Evolutionary conservation across 768 basidiomycete species (phyloP).

Genomic region (Pleurotus sapidus): DNA sequence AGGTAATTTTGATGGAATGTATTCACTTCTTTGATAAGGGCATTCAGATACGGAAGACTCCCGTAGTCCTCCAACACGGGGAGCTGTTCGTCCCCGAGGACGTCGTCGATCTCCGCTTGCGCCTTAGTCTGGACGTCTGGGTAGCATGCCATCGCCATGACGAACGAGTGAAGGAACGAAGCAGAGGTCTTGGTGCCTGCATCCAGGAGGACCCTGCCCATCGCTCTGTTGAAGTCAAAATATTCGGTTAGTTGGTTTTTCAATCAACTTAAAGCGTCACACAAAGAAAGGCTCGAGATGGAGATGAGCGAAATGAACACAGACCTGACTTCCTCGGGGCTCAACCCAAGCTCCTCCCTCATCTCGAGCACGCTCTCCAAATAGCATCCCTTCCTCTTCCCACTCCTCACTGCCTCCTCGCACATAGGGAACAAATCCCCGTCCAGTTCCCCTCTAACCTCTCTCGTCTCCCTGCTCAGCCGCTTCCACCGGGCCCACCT

Average conservation of each 20-base stretch:
- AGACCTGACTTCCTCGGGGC: background rate
- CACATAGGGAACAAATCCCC: background rate
- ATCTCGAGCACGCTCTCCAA: background rate
- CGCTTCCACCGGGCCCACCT: slow-evolving; percentile 16
- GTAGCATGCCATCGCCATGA: background rate
- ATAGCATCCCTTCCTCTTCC: background rate
- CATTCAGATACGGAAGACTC: background rate
- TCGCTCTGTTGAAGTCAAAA: background rate
- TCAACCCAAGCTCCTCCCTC: background rate
- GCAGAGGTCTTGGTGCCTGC: background rate
- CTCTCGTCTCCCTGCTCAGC: background rate
- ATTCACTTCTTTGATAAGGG: background rate
- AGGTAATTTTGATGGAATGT: slow-evolving; percentile 13
- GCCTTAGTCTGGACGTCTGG: background rate
- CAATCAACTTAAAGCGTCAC: background rate
- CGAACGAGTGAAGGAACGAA: background rate
- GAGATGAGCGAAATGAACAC: background rate
- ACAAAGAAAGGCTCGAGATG: background rate
- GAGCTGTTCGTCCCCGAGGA: background rate
- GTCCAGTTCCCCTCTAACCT: slow-evolving; percentile 4
- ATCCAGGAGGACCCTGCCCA: background rate
- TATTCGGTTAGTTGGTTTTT: background rate
- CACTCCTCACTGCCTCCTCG: background rate
- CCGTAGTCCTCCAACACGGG: background rate
- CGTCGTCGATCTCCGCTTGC: background rate